These are phyloP conservation scores for Bruguiera sexangula DNA, from an alignment of 345 rosid species.

Conservation along the genomic window DNA sequence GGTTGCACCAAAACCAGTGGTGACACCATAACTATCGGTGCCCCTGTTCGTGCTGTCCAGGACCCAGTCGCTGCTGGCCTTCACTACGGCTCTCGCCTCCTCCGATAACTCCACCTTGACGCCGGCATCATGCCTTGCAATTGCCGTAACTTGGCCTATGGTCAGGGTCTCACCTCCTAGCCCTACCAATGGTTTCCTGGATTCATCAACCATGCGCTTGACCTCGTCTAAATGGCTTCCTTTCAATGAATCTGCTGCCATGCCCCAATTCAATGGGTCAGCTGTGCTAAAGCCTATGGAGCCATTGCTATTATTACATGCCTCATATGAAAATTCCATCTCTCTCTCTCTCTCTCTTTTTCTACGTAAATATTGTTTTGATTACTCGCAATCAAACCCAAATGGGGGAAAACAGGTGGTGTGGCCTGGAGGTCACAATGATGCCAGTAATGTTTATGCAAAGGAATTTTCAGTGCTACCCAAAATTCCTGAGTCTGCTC, in stretches of 20 bases:
- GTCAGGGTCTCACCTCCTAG: conserved; percentile 73
- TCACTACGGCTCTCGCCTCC: conserved; percentile 13
- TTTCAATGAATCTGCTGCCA: conserved; percentile 59
- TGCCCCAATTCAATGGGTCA: conserved; percentile 74
- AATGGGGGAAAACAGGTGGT: too few species aligned
- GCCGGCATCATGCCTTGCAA: conserved; percentile 30
- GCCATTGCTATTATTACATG: not conserved
- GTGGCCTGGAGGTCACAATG: not conserved
- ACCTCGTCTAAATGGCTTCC: conserved; percentile 90
- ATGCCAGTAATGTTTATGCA: not conserved
- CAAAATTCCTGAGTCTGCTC: conserved; percentile 21
- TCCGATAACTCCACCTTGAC: conserved; percentile 21
- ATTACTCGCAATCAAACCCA: not conserved
- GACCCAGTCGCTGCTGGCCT: conserved; percentile 33
- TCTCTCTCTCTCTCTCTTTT: not conserved
- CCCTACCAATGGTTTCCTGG: conserved; percentile 47
- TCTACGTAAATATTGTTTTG: not conserved
- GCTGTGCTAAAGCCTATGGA: not conserved
- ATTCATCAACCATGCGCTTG: conserved; percentile 65
- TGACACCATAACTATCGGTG: conserved; percentile 31
- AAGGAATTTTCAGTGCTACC: conserved; percentile 23
- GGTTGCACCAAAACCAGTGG: conserved; percentile 32
- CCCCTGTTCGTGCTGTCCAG: conserved; percentile 23
- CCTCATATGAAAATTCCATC: conserved; percentile 8
- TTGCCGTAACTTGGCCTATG: conserved; percentile 68